Base-by-base conservation (phyloP, 805 yeast genomes). In the Torulaspora gathmanii region DNA sequence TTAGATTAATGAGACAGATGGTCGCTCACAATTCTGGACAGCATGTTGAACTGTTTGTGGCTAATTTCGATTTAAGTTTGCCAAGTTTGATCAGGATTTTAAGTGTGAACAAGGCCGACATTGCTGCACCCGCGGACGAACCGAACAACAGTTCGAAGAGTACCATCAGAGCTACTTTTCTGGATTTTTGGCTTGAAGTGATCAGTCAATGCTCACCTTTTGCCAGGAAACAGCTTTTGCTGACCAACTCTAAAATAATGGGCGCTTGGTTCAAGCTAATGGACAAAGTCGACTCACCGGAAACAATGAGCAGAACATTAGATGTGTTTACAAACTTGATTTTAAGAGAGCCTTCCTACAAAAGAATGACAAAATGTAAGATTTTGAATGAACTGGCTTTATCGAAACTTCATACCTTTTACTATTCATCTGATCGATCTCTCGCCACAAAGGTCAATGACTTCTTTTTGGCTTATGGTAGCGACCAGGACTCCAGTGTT, bases 361-460 rank as follows among this genome's bases (percentile, higher is more conserved):
- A 78, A 53, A 82, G 80, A 56, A 70, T 82, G 48, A 76, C 88
- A 0, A 90, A 89, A 60, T 76, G 87, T 49, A 78, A 79, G 48
- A 74, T 89, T 12, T 75, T 91, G 56, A 87, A 86, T 54, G 97
- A 90, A 58, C 78, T 84, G 71, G 77, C 82, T 17, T 58, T 88
- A 46, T 71, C 73, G 22, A 79, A 79, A 43, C 52, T 87, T 25
- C 75, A 79, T 27, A 70, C 75, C 3, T 61, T 87, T 3, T 80
- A 73, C 40, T 69, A 70, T 31, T 61, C 70, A n/a, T 20, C 57
- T 0, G 64, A 69, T 29, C 56, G 64, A 10, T 64, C 58, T 40
- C 49, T 80, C 11, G 68, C 69, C 9, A 61, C 63, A 5, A 54
- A 60, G 9, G 67, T 78, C 12, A 68, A 74, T 46, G 61, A 67